Percentiles rank a stretch among this genome's conserved stretches.
Evolutionary conservation across 2,329 filamentous ascomycete species (phyloP).

Genomic region (Talaromyces sp.): DNA sequence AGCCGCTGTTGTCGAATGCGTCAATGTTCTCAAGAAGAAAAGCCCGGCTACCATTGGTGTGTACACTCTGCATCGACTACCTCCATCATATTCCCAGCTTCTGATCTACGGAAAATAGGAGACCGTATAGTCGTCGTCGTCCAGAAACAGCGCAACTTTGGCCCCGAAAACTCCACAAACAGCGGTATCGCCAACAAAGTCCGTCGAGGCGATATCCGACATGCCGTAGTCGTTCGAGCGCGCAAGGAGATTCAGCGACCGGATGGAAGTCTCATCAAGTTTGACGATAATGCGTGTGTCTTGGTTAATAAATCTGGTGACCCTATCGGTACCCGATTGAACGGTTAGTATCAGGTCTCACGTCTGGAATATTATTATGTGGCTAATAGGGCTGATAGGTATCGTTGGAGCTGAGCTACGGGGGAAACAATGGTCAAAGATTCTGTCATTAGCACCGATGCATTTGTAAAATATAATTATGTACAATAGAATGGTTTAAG

Average conservation of each 20-base stretch:
- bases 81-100: too few species aligned
- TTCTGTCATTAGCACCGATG: conserved; percentile 88
- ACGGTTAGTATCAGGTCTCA: conserved; percentile 52
- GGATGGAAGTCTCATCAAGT: conserved; percentile 86
- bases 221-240: conserved; percentile 92
- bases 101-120: conserved; percentile 51
- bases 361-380: conserved; percentile 11
- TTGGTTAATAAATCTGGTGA: conserved; percentile 96
- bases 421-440: conserved; percentile 97
- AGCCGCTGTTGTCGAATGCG: conserved; percentile 94
- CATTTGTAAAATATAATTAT: conserved; percentile 55
- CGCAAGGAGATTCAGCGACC: conserved; percentile 79
- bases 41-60: conserved; percentile 79
- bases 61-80: conserved; percentile 22
- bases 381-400: conserved; percentile 46
- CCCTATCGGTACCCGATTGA: conserved; percentile 88
- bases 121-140: conserved; percentile 97
- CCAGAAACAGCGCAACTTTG: conserved; percentile 84
- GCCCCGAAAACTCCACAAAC: conserved; percentile 66
- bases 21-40: conserved; percentile 88
- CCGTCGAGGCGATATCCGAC: conserved; percentile 90
- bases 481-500: conserved; percentile 24
- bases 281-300: conserved; percentile 98
- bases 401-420: conserved; percentile 87
- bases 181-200: conserved; percentile 86